Percentiles rank a stretch among this genome's conserved stretches.
These are phyloP conservation scores for Aquilaria sinensis DNA, from an alignment of 345 rosid species.

Conservation along the genomic window DNA sequence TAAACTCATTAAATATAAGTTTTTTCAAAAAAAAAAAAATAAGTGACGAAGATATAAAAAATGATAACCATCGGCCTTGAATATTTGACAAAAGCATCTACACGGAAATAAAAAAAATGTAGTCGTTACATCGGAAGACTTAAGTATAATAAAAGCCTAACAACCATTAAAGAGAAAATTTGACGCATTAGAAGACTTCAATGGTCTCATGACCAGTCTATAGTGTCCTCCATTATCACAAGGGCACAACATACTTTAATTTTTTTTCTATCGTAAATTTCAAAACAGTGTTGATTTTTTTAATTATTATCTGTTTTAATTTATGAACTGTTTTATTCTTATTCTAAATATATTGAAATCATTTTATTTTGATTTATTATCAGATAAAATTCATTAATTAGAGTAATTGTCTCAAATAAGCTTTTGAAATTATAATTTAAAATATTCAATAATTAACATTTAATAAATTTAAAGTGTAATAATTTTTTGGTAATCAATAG, in stretches of 20 bases:
- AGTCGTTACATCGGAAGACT: constrained; percentile 4
- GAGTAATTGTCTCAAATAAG: no score
- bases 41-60: no score
- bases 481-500: no score
- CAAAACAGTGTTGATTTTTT: background rate
- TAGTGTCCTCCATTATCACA: constrained; percentile 4
- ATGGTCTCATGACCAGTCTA: no score
- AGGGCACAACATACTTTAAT: background rate
- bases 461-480: no score
- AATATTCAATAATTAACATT: no score
- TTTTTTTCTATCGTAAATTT: background rate
- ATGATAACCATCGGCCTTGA: constrained; percentile 8
- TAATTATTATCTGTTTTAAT: background rate
- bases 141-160: background rate
- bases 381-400: no score
- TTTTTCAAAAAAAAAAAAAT: background rate
- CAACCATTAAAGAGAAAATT: constrained; percentile 8
- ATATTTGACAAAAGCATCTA: constrained; percentile 3
- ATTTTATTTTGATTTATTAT: background rate
- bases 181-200: constrained; percentile 5
- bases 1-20: background rate
- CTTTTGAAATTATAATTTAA: no score
- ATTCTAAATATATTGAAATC: background rate
- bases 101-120: constrained; percentile 7
- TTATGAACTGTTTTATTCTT: background rate